phyloP scores from a whole-genome alignment of 108 stramenopile species.

The Nitzschia sp. region DNA sequence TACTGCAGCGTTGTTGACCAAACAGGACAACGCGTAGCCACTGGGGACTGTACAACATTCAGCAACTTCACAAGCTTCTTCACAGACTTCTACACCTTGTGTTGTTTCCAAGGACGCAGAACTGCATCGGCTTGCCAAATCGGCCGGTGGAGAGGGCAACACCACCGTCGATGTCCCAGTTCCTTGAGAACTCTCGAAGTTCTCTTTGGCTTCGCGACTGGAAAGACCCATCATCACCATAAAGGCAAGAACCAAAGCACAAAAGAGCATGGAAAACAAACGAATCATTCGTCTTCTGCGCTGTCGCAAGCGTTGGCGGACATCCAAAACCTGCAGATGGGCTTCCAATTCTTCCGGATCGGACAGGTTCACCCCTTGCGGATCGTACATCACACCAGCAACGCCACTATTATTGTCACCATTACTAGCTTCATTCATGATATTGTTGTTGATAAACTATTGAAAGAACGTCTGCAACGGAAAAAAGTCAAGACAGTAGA shows the following conservation, averaged over 20 bases:
- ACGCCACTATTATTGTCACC: neutral
- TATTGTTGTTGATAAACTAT: neutral
- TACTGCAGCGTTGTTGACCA: conserved; percentile 16
- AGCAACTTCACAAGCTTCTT: conserved; percentile 30
- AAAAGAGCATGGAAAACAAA: neutral
- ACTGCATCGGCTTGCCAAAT: conserved; percentile 22
- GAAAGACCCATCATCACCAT: conserved; percentile 12
- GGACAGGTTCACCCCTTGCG: conserved; percentile 9
- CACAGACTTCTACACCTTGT: conserved; percentile 18
- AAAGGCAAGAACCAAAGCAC: neutral
- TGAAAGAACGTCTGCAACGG: no score
- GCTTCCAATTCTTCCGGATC: conserved; percentile 26
- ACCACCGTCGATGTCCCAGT: neutral
- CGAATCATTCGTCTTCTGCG: conserved; percentile 18
- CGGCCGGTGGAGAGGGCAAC: conserved; percentile 11
- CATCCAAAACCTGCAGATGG: conserved; percentile 18
- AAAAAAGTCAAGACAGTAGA: no score
- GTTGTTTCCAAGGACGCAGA: neutral
- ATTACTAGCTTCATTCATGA: neutral
- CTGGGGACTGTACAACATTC: conserved; percentile 31
- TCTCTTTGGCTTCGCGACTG: neutral
- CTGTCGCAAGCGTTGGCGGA: conserved; percentile 14
- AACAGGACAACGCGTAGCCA: conserved; percentile 26
- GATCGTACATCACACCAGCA: conserved; percentile 7
- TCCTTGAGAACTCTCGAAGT: neutral